Evolutionary conservation across 768 basidiomycete species (phyloP).

Genomic region (Chalciporus pseudorubinellus): DNA sequence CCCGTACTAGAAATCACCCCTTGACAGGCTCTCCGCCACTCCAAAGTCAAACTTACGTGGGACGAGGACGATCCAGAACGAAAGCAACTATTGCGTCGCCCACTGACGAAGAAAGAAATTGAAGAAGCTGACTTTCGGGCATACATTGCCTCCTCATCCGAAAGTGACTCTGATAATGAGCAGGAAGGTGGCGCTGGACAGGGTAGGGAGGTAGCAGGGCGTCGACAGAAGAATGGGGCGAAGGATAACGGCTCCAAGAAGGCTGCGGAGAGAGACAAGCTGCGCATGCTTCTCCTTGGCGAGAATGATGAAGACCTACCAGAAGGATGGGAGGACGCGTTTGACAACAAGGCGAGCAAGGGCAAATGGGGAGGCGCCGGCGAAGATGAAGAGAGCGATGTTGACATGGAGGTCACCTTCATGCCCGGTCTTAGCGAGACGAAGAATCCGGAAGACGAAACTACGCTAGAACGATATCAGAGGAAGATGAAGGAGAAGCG

Average conservation of each 20-base stretch:
- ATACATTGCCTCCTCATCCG: slow-evolving; percentile 69
- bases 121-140: slow-evolving; percentile 89
- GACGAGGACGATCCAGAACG: slow-evolving; percentile 96
- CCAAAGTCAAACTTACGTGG: slow-evolving; percentile 98
- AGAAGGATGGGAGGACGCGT: slow-evolving; percentile 75
- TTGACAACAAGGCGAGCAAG: slow-evolving; percentile 17
- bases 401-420: slow-evolving; percentile 96
- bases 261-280: slow-evolving; percentile 55
- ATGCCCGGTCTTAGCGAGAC: slow-evolving; percentile 71
- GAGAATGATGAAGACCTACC: slow-evolving; percentile 67
- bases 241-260: slow-evolving; percentile 34
- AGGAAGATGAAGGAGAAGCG: slow-evolving; percentile 88
- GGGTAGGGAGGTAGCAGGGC: slow-evolving; percentile 1
- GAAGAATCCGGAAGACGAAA: slow-evolving; percentile 65
- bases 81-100: slow-evolving; percentile 72
- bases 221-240: slow-evolving; percentile 5
- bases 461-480: slow-evolving; percentile 85
- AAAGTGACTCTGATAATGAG: slow-evolving; percentile 43
- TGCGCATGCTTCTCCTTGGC: slow-evolving; percentile 74
- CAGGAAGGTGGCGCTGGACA: neutral
- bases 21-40: slow-evolving; percentile 87
- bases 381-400: slow-evolving; percentile 42
- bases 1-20: neutral
- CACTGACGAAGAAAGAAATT: slow-evolving; percentile 78
- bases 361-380: slow-evolving; percentile 16